These are phyloP conservation scores for Raffaelea ambrosiae DNA, from an alignment of 2,329 filamentous ascomycete species.

Conservation along the genomic window DNA sequence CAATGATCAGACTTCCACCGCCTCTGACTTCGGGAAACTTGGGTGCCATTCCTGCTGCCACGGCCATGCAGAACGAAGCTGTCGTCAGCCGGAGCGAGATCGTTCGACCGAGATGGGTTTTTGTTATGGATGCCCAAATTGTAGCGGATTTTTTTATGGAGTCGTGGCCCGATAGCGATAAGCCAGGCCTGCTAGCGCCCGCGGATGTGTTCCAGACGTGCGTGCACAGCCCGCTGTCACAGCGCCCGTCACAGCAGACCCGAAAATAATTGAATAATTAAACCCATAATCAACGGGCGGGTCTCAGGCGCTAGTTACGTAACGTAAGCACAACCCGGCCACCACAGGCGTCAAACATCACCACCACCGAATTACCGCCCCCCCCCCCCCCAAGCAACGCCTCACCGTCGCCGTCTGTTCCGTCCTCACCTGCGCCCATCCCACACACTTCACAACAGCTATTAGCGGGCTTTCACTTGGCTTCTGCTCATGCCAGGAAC, in stretches of 20 bases:
- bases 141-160: neutral
- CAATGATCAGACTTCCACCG: conserved; percentile 86
- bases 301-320: too few relatives aligned
- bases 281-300: too few relatives aligned
- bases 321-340: too few relatives aligned
- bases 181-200: neutral
- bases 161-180: neutral
- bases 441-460: too few relatives aligned
- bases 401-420: neutral
- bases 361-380: neutral
- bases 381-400: neutral
- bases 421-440: neutral
- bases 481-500: neutral
- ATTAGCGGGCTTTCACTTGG: too few relatives aligned
- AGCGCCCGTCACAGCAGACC: too few relatives aligned
- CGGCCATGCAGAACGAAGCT: neutral
- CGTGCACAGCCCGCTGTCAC: neutral
- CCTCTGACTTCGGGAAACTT: conserved; percentile 75
- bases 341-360: neutral
- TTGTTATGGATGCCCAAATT: neutral
- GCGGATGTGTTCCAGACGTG: neutral
- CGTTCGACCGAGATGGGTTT: neutral
- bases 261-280: too few relatives aligned
- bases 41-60: conserved; percentile 14
- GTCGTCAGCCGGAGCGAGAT: too few relatives aligned